Evolutionary conservation across 768 basidiomycete species (phyloP).

Genomic region (Boletus huronensis): DNA sequence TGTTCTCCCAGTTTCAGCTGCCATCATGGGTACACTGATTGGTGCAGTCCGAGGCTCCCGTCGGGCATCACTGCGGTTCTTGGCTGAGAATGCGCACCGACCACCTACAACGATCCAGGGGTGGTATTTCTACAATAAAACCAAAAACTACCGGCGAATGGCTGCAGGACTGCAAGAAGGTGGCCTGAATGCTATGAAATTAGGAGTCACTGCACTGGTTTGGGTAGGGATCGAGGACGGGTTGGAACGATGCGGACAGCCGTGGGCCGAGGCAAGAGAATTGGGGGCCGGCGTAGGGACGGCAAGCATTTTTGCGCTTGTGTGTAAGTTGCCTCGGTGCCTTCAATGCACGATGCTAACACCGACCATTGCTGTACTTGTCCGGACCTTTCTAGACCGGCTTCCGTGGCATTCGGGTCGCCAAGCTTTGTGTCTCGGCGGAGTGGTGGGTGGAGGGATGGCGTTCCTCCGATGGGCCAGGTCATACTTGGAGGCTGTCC

Average conservation of each 20-base stretch:
- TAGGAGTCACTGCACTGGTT: constrained; percentile 44
- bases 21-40: constrained; percentile 60
- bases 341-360: background rate
- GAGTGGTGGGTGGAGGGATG: constrained; percentile 54
- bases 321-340: constrained; percentile 40
- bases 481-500: constrained; percentile 27
- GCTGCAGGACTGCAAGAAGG: constrained; percentile 69
- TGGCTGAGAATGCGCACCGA: constrained; percentile 92
- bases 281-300: constrained; percentile 65
- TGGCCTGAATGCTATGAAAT: constrained; percentile 49
- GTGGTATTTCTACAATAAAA: constrained; percentile 97
- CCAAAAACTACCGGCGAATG: constrained; percentile 87
- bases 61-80: constrained; percentile 68
- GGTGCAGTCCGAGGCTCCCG: constrained; percentile 74
- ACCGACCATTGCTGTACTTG: background rate
- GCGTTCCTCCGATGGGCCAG: constrained; percentile 42
- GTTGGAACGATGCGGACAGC: constrained; percentile 33
- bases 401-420: constrained; percentile 48
- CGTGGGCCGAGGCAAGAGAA: constrained; percentile 43
- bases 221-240: constrained; percentile 53
- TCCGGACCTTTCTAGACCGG: constrained; percentile 43
- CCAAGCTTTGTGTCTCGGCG: constrained; percentile 52
- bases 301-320: constrained; percentile 52
- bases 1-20: constrained; percentile 56
- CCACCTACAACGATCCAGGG: constrained; percentile 82